These are phyloP conservation scores for Irpex sp. DNA, from an alignment of 1,284 basidiomycete species.

Conservation along the genomic window DNA sequence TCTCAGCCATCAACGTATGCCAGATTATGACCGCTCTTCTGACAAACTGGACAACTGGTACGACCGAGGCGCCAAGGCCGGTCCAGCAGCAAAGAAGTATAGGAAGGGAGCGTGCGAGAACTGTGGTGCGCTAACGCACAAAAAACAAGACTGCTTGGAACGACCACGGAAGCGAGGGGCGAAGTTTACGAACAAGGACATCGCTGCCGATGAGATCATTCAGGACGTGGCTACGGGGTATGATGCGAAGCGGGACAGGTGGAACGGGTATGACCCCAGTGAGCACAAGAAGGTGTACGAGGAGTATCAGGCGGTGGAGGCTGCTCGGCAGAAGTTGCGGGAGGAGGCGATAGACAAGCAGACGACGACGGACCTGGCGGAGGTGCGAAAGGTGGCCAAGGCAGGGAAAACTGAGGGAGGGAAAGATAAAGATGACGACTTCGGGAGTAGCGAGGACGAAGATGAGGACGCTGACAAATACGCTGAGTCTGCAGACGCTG, in stretches of 20 bases:
- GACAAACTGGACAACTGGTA: conserved; percentile 90
- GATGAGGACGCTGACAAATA: conserved; percentile 96
- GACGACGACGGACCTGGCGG: conserved; percentile 81
- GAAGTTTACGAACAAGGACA: conserved; percentile 88
- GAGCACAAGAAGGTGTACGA: conserved; percentile 88
- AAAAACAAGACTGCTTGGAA: conserved; percentile 90
- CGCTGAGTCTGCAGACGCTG: conserved; percentile 94
- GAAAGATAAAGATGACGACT: conserved; percentile 77
- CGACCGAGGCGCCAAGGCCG: conserved; percentile 82
- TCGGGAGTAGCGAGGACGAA: conserved; percentile 94
- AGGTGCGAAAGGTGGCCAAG: conserved; percentile 50
- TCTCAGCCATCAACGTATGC: conserved; percentile 88
- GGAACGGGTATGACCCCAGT: conserved; percentile 96
- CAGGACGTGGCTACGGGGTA: conserved; percentile 83
- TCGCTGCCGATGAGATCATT: conserved; percentile 87
- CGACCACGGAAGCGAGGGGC: conserved; percentile 95
- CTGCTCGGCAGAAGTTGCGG: conserved; percentile 82
- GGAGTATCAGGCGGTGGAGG: conserved; percentile 92
- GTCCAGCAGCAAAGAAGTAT: conserved; percentile 92
- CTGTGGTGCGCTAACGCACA: conserved; percentile 96
- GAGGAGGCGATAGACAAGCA: conserved; percentile 98
- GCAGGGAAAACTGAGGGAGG: conserved; percentile 55
- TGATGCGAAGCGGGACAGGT: conserved; percentile 94
- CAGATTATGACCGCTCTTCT: conserved; percentile 61
- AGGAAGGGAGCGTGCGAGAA: conserved; percentile 99